These are phyloP conservation scores for Dissophora globulifera DNA, from an alignment of 192 early-diverging fungal species.

Conservation along the genomic window DNA sequence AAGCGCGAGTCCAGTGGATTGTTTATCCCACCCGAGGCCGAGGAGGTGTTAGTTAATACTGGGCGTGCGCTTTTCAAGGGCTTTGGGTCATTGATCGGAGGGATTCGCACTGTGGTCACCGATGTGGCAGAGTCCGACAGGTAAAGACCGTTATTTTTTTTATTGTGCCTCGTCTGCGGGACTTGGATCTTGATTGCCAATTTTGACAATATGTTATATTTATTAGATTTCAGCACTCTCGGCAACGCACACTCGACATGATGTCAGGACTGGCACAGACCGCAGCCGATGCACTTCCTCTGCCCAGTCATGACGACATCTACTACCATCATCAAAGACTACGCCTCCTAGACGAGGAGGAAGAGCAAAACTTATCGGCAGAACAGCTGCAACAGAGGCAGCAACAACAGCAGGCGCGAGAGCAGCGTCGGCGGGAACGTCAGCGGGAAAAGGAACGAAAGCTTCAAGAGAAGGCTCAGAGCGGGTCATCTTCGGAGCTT, in stretches of 20 bases:
- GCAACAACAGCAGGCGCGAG: conserved; percentile 29
- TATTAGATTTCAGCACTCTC: conserved; percentile 40
- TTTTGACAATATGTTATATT: not conserved
- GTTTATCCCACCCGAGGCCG: conserved; percentile 46
- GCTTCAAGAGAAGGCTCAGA: not conserved
- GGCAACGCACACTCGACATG: conserved; percentile 48
- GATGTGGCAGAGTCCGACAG: conserved; percentile 47
- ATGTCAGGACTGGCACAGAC: conserved; percentile 43
- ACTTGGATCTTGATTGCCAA: no score
- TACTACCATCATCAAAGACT: conserved; percentile 51
- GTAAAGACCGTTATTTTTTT: no score
- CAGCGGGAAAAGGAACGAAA: conserved; percentile 21
- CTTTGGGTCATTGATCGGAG: conserved; percentile 38
- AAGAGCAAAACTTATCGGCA: conserved; percentile 2
- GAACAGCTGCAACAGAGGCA: conserved; percentile 9
- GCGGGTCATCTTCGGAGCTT: not conserved
- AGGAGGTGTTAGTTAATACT: conserved; percentile 48
- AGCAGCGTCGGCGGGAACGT: conserved; percentile 20
- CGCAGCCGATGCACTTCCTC: conserved; percentile 38
- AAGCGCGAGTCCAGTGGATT: conserved; percentile 39
- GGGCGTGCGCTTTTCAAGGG: conserved; percentile 50
- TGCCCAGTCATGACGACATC: conserved; percentile 50
- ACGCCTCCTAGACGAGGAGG: conserved; percentile 41
- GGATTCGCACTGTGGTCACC: conserved; percentile 44
- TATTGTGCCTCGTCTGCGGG: no score